phyloP scores from a whole-genome alignment of 345 rosid genomes.

The Mangifera indica region DNA sequence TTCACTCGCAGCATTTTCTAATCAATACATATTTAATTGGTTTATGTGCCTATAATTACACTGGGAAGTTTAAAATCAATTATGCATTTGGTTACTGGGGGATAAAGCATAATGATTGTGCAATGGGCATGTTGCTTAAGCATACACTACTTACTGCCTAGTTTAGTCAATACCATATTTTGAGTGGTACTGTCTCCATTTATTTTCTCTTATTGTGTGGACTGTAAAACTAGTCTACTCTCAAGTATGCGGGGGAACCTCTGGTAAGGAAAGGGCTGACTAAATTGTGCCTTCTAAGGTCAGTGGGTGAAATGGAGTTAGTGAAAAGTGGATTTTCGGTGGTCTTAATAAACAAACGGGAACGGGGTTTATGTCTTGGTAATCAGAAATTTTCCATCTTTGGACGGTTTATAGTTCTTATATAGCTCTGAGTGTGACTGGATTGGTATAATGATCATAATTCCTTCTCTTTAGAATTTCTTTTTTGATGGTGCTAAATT shows the following conservation, averaged over 20 bases:
- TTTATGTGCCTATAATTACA: no score
- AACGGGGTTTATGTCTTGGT: neutral
- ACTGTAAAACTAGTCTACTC: neutral
- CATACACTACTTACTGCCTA: no score
- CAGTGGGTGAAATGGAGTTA: neutral
- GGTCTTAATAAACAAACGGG: neutral
- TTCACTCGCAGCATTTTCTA: no score
- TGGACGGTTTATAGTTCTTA: neutral
- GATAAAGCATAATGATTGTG: no score
- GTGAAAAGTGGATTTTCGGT: neutral
- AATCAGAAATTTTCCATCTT: neutral
- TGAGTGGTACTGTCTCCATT: neutral
- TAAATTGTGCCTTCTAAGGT: neutral
- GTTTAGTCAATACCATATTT: no score
- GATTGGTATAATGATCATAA: neutral
- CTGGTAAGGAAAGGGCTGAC: neutral
- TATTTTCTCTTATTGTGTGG: neutral
- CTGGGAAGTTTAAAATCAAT: no score
- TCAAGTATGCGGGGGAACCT: neutral
- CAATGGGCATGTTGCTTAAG: no score
- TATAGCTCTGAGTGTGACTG: neutral
- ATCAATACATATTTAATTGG: no score
- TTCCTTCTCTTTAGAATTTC: conserved; percentile 3
- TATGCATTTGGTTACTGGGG: no score
- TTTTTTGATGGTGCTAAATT: neutral